Evolutionary conservation across 148 eudicot species (phyloP).

Genomic region (Bassia scoparia): DNA sequence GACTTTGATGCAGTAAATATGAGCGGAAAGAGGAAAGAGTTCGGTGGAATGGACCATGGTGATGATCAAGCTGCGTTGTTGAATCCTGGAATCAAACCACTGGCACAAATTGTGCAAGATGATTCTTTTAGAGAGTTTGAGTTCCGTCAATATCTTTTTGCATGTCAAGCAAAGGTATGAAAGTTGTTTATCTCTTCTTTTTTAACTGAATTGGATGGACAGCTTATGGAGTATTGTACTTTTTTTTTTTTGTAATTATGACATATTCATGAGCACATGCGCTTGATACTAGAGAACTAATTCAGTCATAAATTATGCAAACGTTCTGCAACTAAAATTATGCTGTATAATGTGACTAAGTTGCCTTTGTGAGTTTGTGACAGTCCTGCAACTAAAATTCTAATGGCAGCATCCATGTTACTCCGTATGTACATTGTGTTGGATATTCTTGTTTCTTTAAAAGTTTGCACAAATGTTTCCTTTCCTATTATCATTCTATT

Average conservation of each 20-base stretch:
- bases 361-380: slow-evolving; percentile 6
- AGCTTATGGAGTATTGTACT: background rate
- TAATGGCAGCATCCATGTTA: background rate
- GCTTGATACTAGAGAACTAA: background rate
- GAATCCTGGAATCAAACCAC: slow-evolving; percentile 58
- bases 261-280: background rate
- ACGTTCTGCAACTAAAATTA: too few species aligned
- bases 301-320: background rate
- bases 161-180: slow-evolving; percentile 93
- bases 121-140: slow-evolving; percentile 97
- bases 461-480: background rate
- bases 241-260: background rate
- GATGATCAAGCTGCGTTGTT: slow-evolving; percentile 91
- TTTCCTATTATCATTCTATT: background rate
- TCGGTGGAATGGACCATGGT: slow-evolving; percentile 86
- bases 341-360: background rate
- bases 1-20: slow-evolving; percentile 49
- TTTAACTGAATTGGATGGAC: background rate
- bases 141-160: slow-evolving; percentile 93
- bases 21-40: slow-evolving; percentile 63
- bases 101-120: slow-evolving; percentile 82
- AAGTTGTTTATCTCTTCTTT: slow-evolving; percentile 1
- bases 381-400: background rate
- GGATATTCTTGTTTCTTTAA: background rate
- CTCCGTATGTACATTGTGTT: background rate